These are phyloP conservation scores for Lunasporangiospora selenospora DNA, from an alignment of 192 early-diverging fungal species.

Conservation along the genomic window DNA sequence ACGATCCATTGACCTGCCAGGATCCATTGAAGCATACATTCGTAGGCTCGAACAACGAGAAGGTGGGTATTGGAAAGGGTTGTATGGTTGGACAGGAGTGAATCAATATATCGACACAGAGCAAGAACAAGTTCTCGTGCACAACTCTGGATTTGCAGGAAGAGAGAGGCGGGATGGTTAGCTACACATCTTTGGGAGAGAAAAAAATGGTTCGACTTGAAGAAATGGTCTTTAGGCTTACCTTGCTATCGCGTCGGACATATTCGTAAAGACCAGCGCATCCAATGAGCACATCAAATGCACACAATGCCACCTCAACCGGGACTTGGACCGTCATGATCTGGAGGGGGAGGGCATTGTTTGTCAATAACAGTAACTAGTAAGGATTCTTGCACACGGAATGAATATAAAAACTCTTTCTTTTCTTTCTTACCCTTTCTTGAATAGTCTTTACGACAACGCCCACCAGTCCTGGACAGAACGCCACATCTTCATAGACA, in stretches of 20 bases:
- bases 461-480: constrained; percentile 73
- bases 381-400: too few species aligned
- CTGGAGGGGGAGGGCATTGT: constrained; percentile 24
- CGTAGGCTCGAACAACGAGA: constrained; percentile 74
- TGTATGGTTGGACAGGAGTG: constrained; percentile 56
- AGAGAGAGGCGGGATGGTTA: neutral
- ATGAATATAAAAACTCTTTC: too few species aligned
- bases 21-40: constrained; percentile 79
- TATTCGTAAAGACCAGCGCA: constrained; percentile 69
- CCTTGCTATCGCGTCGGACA: constrained; percentile 72
- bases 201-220: neutral
- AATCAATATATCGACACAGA: constrained; percentile 77
- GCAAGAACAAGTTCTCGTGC: constrained; percentile 72
- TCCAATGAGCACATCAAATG: constrained; percentile 69
- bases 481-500: constrained; percentile 76
- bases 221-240: constrained; percentile 23
- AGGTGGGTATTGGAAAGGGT: constrained; percentile 53
- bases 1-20: constrained; percentile 80
- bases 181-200: too few species aligned
- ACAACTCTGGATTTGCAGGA: constrained; percentile 68
- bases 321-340: constrained; percentile 65
- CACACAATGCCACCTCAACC: constrained; percentile 62
- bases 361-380: neutral
- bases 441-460: constrained; percentile 74
- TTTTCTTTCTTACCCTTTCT: constrained; percentile 70